Base-by-base conservation (phyloP, 257 asterid genomes). In the Solanum pinnatisectum region DNA sequence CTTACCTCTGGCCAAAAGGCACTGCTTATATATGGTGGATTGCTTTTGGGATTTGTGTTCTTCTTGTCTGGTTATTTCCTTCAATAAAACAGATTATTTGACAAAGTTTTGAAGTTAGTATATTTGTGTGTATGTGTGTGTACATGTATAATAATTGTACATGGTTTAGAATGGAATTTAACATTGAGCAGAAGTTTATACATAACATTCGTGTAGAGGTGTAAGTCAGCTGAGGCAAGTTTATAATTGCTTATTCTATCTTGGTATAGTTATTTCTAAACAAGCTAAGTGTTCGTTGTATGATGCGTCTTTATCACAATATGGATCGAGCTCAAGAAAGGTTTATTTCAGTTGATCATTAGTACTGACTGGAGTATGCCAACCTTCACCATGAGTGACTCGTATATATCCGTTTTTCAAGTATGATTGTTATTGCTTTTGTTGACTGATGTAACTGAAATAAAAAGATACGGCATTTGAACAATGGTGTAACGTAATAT, bases 1-100 rank as follows among this genome's bases (percentile, higher is more conserved):
- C 96, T 97, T 18, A 96, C 98, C 84, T 94, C 98, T 87, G 99
- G 96, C 71, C 99, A 97, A 82, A 97, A 96, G 92, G 94, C 96
- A 74, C 25, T 95, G 92, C 98, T 97, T 79, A 97, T 97, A 44
- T 97, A 94, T 89, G 98, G 98, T 85, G 89, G 98, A 13, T 90
- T 97, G 90, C 91, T 92, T 16, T 33, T 96, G 65, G 98, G 94
- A 6, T 97, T 97, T 91, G 78, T 87, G 12, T 93, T 97, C 46
- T 97, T 97, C 92, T 93, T 97, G 90, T 97, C 99, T 76, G 99
- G 99, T 46, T 97, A 97, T 90, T 92, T 97, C 88, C 90, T 97
- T 87, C 98, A 95, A 89, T 97, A 86, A 82, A 63, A 78, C 15
- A 42, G 84, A 2, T 46, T 46, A 16, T 46, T 15, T 46, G 68